A percentile compares a stretch with the other conserved stretches of the same genome.
Evolutionary conservation across 257 asterid genomes (phyloP).

Genomic region (Nemophila menziesii): DNA sequence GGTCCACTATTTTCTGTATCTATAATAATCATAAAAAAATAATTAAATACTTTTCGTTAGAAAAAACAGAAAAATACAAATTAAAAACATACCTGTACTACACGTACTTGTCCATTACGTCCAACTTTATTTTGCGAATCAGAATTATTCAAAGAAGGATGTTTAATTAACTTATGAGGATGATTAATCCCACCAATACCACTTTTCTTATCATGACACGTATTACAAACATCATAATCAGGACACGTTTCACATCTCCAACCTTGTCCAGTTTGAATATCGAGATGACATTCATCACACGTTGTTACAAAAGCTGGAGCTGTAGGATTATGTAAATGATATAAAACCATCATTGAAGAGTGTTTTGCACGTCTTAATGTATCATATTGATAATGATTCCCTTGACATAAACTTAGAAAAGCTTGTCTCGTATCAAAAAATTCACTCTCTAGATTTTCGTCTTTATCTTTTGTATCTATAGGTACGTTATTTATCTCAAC

Average conservation of each 20-base stretch:
- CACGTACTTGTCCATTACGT: conserved; percentile 71
- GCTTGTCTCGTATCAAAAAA: conserved; percentile 99
- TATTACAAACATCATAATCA: conserved; percentile 78
- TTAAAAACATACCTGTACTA: conserved; percentile 48
- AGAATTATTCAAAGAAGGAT: conserved; percentile 56
- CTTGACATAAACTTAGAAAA: conserved; percentile 91
- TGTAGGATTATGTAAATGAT: conserved; percentile 98
- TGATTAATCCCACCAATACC: conserved; percentile 68
- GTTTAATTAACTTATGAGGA: conserved; percentile 76
- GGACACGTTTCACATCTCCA: conserved; percentile 99
- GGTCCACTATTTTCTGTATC: conserved; percentile 94
- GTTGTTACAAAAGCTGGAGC: conserved; percentile 82
- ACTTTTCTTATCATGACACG: conserved; percentile 82
- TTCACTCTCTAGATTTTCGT: conserved; percentile 87
- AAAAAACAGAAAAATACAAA: neutral
- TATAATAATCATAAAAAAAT: conserved; percentile 30
- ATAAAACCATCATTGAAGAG: conserved; percentile 97
- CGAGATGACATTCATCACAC: conserved; percentile 62
- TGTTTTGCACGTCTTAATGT: conserved; percentile 97
- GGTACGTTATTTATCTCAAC: conserved; percentile 56
- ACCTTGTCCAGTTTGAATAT: conserved; percentile 92
- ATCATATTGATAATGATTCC: conserved; percentile 93
- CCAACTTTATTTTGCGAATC: conserved; percentile 94
- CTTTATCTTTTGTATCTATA: conserved; percentile 74
- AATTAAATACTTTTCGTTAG: conserved; percentile 12